phyloP scores from a whole-genome alignment of 768 basidiomycete species.

The Postia placenta region DNA sequence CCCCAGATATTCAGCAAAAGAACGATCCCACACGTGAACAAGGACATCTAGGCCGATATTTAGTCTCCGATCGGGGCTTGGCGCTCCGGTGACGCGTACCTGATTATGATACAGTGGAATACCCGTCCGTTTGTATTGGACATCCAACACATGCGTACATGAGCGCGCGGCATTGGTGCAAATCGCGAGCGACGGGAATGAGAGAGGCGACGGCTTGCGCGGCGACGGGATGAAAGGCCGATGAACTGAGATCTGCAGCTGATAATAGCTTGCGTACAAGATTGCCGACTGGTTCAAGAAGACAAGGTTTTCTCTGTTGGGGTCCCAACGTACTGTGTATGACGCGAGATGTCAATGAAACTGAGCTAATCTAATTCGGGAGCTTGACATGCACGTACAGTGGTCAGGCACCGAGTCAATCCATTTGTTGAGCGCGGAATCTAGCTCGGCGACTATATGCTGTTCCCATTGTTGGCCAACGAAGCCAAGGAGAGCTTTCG shows the following conservation, averaged over 20 bases:
- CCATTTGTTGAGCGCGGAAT: slow-evolving; percentile 70
- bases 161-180: slow-evolving; percentile 50
- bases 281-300: slow-evolving; percentile 54
- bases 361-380: neutral
- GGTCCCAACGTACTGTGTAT: slow-evolving; percentile 36
- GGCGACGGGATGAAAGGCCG: slow-evolving; percentile 47
- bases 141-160: slow-evolving; percentile 41
- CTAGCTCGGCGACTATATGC: slow-evolving; percentile 60
- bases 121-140: slow-evolving; percentile 24
- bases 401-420: slow-evolving; percentile 61
- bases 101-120: slow-evolving; percentile 21
- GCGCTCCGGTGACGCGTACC: slow-evolving; percentile 20
- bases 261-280: slow-evolving; percentile 51
- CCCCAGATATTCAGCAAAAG: slow-evolving; percentile 46
- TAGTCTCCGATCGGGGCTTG: neutral
- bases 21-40: slow-evolving; percentile 40
- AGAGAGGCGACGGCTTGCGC: slow-evolving; percentile 29
- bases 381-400: slow-evolving; percentile 33
- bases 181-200: slow-evolving; percentile 49
- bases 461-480: slow-evolving; percentile 48
- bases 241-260: slow-evolving; percentile 50
- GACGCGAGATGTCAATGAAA: neutral
- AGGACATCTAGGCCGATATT: slow-evolving; percentile 30
- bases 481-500: slow-evolving; percentile 47
- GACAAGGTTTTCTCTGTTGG: slow-evolving; percentile 31